phyloP scores from a whole-genome alignment of 1,139 yeast genomes.

The Magnusiomyces sp. region DNA sequence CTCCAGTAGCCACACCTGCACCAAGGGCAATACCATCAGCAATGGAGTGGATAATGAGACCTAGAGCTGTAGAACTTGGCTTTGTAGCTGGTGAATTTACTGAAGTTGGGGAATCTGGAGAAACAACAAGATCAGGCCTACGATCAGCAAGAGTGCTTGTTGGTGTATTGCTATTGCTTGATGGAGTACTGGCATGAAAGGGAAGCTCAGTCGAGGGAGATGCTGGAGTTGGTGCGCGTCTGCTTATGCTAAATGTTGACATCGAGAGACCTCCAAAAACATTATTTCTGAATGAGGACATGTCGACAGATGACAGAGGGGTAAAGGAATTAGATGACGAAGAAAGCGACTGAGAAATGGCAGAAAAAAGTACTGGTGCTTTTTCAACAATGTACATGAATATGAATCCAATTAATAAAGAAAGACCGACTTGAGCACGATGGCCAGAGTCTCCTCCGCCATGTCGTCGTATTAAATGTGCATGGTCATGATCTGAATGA shows the following conservation, averaged over 20 bases:
- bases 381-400: slow-evolving; percentile 46
- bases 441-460: not conserved
- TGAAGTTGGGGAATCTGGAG: too few species aligned
- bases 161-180: too few species aligned
- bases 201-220: not conserved
- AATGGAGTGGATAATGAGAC: slow-evolving; percentile 56
- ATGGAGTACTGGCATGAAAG: too few species aligned
- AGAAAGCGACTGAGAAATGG: not conserved
- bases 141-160: too few species aligned
- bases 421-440: slow-evolving; percentile 27
- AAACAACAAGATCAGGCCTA: too few species aligned
- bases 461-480: not conserved
- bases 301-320: slow-evolving; percentile 15
- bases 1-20: slow-evolving; percentile 44
- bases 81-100: not conserved
- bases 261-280: not conserved
- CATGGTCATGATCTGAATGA: slow-evolving; percentile 3
- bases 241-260: too few species aligned
- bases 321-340: slow-evolving; percentile 5
- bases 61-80: slow-evolving; percentile 40
- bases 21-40: slow-evolving; percentile 76
- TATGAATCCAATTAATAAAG: slow-evolving; percentile 43
- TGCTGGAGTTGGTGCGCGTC: not conserved
- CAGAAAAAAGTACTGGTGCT: slow-evolving; percentile 18
- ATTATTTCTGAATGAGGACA: slow-evolving; percentile 13